Evolutionary conservation across 805 yeast species (phyloP), one percentile per base, ranked within the genome.

Genomic region (Hanseniaspora lindneri): DNA sequence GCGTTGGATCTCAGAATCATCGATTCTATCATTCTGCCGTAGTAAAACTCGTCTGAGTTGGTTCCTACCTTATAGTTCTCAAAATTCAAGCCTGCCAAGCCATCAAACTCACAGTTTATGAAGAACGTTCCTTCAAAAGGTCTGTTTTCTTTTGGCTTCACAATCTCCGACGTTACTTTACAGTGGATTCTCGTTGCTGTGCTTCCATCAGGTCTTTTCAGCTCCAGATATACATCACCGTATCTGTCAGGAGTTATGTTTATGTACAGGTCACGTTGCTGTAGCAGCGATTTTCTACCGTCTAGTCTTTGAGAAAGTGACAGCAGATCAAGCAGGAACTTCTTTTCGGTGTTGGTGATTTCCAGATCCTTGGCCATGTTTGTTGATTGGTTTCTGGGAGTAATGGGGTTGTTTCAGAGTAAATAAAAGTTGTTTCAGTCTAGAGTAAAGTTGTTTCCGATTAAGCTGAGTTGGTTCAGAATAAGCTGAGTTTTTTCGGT

Each of bases 41-140:
- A 79, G 52, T 87, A 64, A 23, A 84, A 74, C 61, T 92, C 97
- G 49, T 83, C 86, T 2, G 47, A 35, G 51, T 81, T 83, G n/a
- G 82, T 72, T 53, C 76, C 78, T 52, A 72, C 72, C 25, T 75
- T 69, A 21, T 39, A 39, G 56, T 76, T 77, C 56, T 88, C 95
- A 61, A 86, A 87, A 55, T 76, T 71, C 1, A 94, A 80, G 4
- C 87, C 79, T 1, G 96, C 95, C 86, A 89, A 81, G 14, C 96
- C 84, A 19, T 87, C 75, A 37, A 84, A 77, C 58, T 92, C 97
- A 2, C 95, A 83, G 43, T 82, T 76, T 13, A 92, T 87, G 21
- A 74, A 70, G 60, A 92, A 87, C 3, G 83, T 58, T 1, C 98
- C 98, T 63, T 92, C 98, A 60, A 85, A 89, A 0, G 96, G 96